Conservation (phyloP, 495 filamentous ascomycete species). For the Penicillium malachiteum region DNA sequence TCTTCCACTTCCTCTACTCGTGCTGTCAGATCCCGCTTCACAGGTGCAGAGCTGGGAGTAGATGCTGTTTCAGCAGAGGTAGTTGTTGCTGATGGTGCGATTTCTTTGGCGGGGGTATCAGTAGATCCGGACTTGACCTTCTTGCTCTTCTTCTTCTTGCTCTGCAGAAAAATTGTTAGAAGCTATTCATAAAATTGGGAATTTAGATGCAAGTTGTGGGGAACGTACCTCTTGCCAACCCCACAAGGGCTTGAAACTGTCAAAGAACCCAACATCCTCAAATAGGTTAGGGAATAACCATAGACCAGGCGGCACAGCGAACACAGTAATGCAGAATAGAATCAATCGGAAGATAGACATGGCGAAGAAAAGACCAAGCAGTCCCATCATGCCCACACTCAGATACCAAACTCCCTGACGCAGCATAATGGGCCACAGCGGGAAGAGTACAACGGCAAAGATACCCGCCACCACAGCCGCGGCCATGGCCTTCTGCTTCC, state of each 20-base stretch:
- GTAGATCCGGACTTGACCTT: slow-evolving; percentile 50
- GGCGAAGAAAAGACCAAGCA: slow-evolving; percentile 92
- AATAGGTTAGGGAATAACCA: slow-evolving; percentile 99
- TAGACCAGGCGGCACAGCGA: slow-evolving; percentile 78
- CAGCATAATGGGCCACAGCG: slow-evolving; percentile 90
- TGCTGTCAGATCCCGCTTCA: slow-evolving; percentile 55
- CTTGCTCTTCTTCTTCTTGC: slow-evolving; percentile 61
- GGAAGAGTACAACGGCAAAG: slow-evolving; percentile 89
- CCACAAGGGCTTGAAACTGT: slow-evolving; percentile 95
- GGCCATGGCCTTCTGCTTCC: slow-evolving; percentile 89
- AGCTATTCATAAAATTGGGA: too few relatives aligned
- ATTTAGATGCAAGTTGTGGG: too few relatives aligned
- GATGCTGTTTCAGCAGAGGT: slow-evolving; percentile 56
- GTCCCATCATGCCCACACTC: slow-evolving; percentile 87
- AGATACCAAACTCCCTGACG: slow-evolving; percentile 96
- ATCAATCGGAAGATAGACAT: slow-evolving; percentile 97
- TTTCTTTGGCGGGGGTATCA: slow-evolving; percentile 32
- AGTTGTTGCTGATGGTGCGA: slow-evolving; percentile 54
- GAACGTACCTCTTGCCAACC: slow-evolving; percentile 90
- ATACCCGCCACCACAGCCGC: slow-evolving; percentile 76
- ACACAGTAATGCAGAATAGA: slow-evolving; percentile 90
- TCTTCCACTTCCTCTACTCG: slow-evolving; percentile 68
- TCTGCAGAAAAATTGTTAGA: slow-evolving; percentile 14
- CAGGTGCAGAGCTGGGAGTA: slow-evolving; percentile 35
- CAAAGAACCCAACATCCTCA: slow-evolving; percentile 97